Evolutionary conservation across 2,329 filamentous ascomycete species (phyloP), one percentile per base, ranked within the genome.

Genomic region (Emmonsiellopsis sp.): DNA sequence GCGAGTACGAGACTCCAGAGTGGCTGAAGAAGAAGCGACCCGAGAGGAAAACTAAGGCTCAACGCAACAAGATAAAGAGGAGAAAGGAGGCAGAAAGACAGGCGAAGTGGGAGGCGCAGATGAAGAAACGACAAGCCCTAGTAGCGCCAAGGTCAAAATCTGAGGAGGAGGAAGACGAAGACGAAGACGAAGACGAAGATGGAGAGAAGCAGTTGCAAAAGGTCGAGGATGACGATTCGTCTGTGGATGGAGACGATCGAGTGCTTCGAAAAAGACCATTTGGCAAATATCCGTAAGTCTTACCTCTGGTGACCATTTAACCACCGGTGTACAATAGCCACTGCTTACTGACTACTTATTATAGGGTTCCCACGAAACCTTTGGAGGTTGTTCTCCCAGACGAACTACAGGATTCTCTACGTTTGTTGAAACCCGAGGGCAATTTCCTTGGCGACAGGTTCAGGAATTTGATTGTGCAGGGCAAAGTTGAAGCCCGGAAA

Each of bases 361-460:
- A 27, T 43, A 73, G 71, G 49, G 63, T 62, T 44, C 90, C 88
- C 0, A 85, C 93, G 65, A 87, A 87, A 68, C 77, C 88, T 57
- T 74, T 97, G 62, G 83, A 96, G 70, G 69, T 96, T 62, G 78
- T 96, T 57, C 70, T 96, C 56, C 80, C 89, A 42, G 83, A 97
- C 71, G 82, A 98, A 74, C 71, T 93, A 64, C 79, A 95, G 70
- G 82, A 95, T 65, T 85, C 89, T 49, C 72, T 96, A 64, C 72
- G 93, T 65, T 71, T 90, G 65, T 72, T 95, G 59, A 95, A 92
- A 71, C 93, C 93, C 0, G 93, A 98, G 70, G 93, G 93, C n/a
- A 97, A 96, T 66, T 74, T 96, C 40, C 77, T 98, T 61, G 89
- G 89, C 61, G 93, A 98, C 65, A 81, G 93, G 49, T 97, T 95